Conservation (phyloP, 768 basidiomycete species). For the Kondoa malvinella region DNA sequence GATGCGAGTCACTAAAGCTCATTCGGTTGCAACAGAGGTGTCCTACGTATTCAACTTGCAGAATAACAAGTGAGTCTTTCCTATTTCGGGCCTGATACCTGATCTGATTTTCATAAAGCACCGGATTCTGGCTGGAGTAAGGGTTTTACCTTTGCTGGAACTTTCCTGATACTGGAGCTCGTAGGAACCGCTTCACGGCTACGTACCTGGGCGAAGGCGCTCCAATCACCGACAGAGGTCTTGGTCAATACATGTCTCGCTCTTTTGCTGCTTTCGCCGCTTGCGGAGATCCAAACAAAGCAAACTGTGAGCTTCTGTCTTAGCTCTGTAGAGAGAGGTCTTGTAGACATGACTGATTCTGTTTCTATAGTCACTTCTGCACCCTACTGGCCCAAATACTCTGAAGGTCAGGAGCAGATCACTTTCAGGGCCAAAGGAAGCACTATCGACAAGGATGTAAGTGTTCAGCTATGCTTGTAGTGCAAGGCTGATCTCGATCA, state of each 20-base stretch:
- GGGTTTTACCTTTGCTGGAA: background rate
- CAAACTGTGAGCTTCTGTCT: background rate
- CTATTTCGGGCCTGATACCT: background rate
- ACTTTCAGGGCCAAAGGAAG: background rate
- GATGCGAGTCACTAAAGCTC: background rate
- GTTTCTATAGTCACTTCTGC: background rate
- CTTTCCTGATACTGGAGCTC: background rate
- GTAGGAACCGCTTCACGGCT: background rate
- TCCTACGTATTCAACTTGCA: conserved; percentile 1
- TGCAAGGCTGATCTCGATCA: background rate
- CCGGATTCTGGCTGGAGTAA: background rate
- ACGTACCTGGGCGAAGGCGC: background rate
- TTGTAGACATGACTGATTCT: background rate
- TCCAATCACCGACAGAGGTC: background rate
- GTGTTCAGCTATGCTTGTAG: background rate
- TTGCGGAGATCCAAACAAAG: background rate
- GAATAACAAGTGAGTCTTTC: background rate
- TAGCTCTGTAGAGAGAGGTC: background rate
- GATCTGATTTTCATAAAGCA: background rate
- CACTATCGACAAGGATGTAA: background rate
- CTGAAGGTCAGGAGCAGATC: background rate
- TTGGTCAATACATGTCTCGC: background rate
- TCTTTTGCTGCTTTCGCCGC: conserved; percentile 1
- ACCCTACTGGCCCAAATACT: background rate
- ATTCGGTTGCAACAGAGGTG: background rate